These are phyloP conservation scores for Rhodotorula babjevae DNA, from an alignment of 768 basidiomycete species.

Conservation along the genomic window DNA sequence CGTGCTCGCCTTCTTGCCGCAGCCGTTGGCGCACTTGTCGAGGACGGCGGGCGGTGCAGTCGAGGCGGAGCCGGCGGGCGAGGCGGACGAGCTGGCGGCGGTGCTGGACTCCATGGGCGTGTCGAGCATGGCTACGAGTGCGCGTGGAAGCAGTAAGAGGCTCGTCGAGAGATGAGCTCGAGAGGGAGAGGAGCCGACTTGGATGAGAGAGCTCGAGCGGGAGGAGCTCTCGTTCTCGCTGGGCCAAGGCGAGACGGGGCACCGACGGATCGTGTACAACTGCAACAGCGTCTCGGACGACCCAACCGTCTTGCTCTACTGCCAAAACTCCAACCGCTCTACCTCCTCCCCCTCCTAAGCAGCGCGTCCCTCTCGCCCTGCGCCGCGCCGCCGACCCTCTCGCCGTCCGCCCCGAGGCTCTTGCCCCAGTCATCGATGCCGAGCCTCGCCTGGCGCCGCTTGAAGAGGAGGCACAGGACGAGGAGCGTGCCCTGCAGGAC, in stretches of 20 bases:
- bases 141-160: neutral
- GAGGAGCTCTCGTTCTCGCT: neutral
- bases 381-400: neutral
- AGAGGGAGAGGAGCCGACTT: neutral
- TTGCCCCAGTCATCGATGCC: slow-evolving; percentile 86
- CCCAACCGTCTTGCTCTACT: neutral
- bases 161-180: neutral
- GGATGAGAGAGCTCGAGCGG: too few relatives aligned
- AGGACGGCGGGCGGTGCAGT: neutral
- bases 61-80: neutral
- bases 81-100: neutral
- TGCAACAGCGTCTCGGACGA: neutral
- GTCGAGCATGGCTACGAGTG: too few relatives aligned
- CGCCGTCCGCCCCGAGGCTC: neutral
- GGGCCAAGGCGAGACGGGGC: neutral
- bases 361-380: neutral
- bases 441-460: slow-evolving; percentile 65
- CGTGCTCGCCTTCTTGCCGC: slow-evolving; percentile 13
- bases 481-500: slow-evolving; percentile 77
- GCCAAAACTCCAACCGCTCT: too few relatives aligned
- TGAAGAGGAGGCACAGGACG: slow-evolving; percentile 80
- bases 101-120: neutral
- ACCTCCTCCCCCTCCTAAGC: neutral
- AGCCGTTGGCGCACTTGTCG: slow-evolving; percentile 11
- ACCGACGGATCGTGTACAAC: neutral